Evolutionary conservation across 441 rosid genomes (phyloP).

Genomic region (Metrosideros polymorpha): DNA sequence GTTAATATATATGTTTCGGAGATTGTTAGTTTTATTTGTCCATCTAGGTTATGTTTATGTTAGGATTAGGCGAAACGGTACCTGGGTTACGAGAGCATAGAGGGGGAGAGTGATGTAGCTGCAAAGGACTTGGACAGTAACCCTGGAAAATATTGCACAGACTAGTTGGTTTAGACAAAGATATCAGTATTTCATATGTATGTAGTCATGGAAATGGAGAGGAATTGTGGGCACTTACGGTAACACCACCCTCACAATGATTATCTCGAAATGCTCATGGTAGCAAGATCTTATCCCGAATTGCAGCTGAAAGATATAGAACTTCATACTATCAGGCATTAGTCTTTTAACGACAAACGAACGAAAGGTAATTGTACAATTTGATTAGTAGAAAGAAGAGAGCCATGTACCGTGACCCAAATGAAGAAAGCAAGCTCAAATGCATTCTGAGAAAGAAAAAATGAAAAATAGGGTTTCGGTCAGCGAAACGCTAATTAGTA

Average conservation of each 20-base stretch:
- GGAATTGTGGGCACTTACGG: conserved; percentile 33
- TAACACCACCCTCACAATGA: conserved; percentile 27
- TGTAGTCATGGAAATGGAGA: not conserved
- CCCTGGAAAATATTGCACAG: conserved; percentile 15
- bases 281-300: conserved; percentile 61
- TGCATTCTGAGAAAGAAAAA: conserved; percentile 33
- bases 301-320: conserved; percentile 20
- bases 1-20: not conserved
- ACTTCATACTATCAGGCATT: not conserved
- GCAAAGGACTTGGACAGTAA: conserved; percentile 49
- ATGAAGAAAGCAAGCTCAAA: conserved; percentile 57
- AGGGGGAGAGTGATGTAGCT: conserved; percentile 74
- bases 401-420: conserved; percentile 47
- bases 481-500: not conserved
- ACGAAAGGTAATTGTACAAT: not conserved
- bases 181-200: not conserved
- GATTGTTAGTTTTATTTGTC: not conserved
- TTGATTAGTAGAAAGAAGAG: not conserved
- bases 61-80: not conserved
- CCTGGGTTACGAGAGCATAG: conserved; percentile 70
- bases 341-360: not conserved
- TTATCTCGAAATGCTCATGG: conserved; percentile 28
- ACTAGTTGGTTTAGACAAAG: not conserved
- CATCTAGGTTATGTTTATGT: not conserved
- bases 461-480: not conserved